Conservation (phyloP, 2,329 filamentous ascomycete genomes). For the Colletotrichum simmondsii region DNA sequence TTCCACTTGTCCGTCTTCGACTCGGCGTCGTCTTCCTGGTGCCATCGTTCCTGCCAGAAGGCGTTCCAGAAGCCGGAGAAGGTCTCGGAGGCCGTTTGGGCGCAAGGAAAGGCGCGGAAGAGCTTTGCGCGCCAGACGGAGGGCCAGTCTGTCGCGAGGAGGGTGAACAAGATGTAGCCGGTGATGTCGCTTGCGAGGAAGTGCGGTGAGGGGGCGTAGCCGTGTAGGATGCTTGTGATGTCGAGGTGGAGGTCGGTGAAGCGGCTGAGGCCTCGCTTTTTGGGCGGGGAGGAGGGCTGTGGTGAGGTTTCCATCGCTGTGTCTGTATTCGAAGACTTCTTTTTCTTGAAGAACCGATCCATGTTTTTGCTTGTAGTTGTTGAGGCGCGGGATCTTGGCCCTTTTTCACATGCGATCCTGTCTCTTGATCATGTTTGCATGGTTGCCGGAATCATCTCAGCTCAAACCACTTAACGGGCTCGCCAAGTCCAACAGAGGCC, state of each 20-base stretch:
- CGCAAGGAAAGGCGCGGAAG: not conserved
- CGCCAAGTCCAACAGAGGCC: not conserved
- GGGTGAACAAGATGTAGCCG: not conserved
- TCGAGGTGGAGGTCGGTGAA: conserved; percentile 10
- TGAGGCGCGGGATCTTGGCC: not conserved
- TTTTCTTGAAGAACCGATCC: not conserved
- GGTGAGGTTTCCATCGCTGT: conserved; percentile 4
- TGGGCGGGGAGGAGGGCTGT: not conserved
- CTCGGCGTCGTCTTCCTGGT: conserved; percentile 11
- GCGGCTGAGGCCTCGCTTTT: not conserved
- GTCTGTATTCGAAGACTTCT: not conserved
- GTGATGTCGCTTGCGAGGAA: conserved; percentile 23
- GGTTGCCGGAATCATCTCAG: not conserved
- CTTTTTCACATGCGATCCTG: conserved; percentile 1
- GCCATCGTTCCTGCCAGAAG: conserved; percentile 23
- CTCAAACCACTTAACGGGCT: not conserved
- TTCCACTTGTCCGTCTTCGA: conserved; percentile 13
- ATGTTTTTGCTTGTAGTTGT: not conserved
- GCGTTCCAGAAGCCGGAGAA: conserved; percentile 9
- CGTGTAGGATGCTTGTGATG: conserved; percentile 8
- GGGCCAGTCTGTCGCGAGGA: conserved; percentile 18
- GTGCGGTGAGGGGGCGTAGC: not conserved
- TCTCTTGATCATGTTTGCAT: not conserved
- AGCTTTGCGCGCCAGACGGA: conserved; percentile 4
- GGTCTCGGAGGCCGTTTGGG: not conserved